Conservation (phyloP, 2,329 filamentous ascomycete species). For the Mycosphaerella arachidis region DNA sequence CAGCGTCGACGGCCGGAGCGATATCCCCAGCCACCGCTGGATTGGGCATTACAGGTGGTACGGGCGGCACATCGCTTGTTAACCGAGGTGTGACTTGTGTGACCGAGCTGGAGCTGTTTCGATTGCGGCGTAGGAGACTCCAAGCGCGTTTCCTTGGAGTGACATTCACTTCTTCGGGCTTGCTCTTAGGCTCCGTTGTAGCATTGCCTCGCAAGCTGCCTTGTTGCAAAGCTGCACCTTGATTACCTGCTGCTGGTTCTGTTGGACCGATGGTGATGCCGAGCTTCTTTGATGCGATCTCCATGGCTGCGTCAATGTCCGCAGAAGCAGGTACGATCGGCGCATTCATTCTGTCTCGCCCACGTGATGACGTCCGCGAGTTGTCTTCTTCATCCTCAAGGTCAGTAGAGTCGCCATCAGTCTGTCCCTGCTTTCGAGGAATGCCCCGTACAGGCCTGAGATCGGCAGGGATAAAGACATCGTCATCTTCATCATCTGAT, state of each 20-base stretch:
- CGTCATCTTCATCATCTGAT: conserved; percentile 52
- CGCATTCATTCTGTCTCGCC: conserved; percentile 36
- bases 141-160: conserved; percentile 27
- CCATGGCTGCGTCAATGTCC: conserved; percentile 38
- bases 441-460: conserved; percentile 57
- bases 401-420: conserved; percentile 56
- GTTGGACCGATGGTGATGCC: conserved; percentile 20
- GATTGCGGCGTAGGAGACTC: conserved; percentile 33
- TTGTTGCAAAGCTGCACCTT: conserved; percentile 33
- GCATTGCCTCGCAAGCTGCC: conserved; percentile 44
- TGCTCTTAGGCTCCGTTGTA: conserved; percentile 36
- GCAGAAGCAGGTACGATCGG: conserved; percentile 31
- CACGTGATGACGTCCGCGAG: conserved; percentile 37
- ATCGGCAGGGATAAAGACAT: conserved; percentile 34
- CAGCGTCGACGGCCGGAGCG: conserved; percentile 1
- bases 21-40: neutral
- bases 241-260: conserved; percentile 17
- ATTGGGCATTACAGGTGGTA: neutral
- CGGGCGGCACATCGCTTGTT: conserved; percentile 2
- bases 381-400: conserved; percentile 41
- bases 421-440: conserved; percentile 49
- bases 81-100: conserved; percentile 7
- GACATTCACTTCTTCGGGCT: conserved; percentile 13
- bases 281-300: conserved; percentile 30
- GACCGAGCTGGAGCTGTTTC: conserved; percentile 26